Base-by-base conservation (phyloP, 805 yeast genomes). In the Cyberlindnera galapagoensis region DNA sequence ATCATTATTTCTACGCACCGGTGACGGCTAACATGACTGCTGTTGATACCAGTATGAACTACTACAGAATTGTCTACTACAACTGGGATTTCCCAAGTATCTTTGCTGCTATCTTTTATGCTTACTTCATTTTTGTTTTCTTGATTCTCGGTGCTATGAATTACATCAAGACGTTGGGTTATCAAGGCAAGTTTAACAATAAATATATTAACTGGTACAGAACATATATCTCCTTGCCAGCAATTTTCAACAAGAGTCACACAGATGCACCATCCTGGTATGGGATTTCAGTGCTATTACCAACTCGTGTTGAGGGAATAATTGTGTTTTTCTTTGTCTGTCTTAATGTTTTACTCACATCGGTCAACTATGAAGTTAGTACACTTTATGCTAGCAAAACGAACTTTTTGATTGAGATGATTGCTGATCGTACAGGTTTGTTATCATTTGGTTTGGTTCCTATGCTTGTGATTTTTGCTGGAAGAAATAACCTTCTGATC, bases 401-500 rank as follows among this genome's bases (percentile, higher is more conserved):
- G 12, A 13, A 18, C 5, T 5, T 33, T 7, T 20, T 28, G 10
- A 18, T 28, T 3, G 21, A 16, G n/a, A 24, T 33, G 10, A 12
- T 47, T 18, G 52, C 46, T 3, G 40, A 49, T 29, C 39, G 54
- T 35, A 46, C 52, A 4, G 52, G 48, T 13, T 23, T 47, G 1
- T 24, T 49, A 2, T 35, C 52, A 8, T 56, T 62, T 43, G 60
- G 60, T 2, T 47, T 55, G 22, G 33, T 77, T 33, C 90, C 92
- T 1, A 44, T 69, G 7, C 47, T 76, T 23, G 63, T 76, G 19
- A 52, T 81, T 23, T 75, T 82, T 49, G 79, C 84, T 6, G 81
- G 86, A 10, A 61, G 94, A 44, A 83, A 80, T 56, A 83, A 79
- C 52, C 60, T 83, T 21, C 50, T 82, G 39, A 70, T 68, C 37